These are phyloP conservation scores for Hypoxylon sp. DNA, from an alignment of 2,329 filamentous ascomycete genomes.

Conservation along the genomic window DNA sequence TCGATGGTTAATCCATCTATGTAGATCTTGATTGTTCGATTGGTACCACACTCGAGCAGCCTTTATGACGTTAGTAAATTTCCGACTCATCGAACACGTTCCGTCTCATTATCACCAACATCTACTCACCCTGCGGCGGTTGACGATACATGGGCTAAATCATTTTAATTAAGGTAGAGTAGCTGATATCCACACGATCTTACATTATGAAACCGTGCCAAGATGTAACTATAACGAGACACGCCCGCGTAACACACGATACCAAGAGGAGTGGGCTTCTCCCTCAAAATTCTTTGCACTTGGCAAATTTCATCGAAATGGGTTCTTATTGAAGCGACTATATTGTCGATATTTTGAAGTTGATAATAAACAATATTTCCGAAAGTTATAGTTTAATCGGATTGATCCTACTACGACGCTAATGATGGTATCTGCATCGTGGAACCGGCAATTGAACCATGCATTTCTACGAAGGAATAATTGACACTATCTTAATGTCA, in stretches of 20 bases:
- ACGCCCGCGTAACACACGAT: constrained; percentile 39
- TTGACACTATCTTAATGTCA: constrained; percentile 3
- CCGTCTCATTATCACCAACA: constrained; percentile 24
- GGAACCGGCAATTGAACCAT: constrained; percentile 5
- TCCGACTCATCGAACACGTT: constrained; percentile 24
- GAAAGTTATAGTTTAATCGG: neutral
- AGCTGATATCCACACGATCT: constrained; percentile 30
- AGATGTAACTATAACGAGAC: constrained; percentile 25
- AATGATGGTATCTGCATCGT: constrained; percentile 2
- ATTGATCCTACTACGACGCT: constrained; percentile 12
- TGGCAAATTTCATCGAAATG: neutral
- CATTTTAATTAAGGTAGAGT: constrained; percentile 23
- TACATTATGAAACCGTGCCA: constrained; percentile 37
- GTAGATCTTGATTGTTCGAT: constrained; percentile 30
- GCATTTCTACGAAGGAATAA: constrained; percentile 11
- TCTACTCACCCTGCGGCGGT: constrained; percentile 26
- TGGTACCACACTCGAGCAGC: constrained; percentile 4
- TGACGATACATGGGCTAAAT: constrained; percentile 30
- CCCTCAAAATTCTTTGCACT: neutral
- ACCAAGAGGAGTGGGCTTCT: constrained; percentile 11
- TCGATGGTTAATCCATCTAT: constrained; percentile 18
- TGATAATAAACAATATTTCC: constrained; percentile 5
- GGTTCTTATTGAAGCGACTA: neutral
- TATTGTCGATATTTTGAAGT: neutral
- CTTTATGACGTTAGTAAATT: constrained; percentile 22